Evolutionary conservation across 768 basidiomycete genomes (phyloP).

Genomic region (Sporobolomyces phaffii): DNA sequence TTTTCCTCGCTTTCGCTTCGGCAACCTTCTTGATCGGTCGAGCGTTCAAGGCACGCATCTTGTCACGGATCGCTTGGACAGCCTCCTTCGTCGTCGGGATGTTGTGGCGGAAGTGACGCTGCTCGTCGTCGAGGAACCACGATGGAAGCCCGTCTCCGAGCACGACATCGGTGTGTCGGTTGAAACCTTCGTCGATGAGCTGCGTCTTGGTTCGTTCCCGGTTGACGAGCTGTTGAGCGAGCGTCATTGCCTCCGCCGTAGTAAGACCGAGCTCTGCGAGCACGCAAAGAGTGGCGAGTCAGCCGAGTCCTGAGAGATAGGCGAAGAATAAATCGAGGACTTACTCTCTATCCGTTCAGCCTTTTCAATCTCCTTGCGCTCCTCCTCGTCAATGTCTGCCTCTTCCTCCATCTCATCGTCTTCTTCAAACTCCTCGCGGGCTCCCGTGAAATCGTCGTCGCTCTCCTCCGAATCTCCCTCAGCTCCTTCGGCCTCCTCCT

Average conservation of each 20-base stretch:
- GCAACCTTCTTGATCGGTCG: slow-evolving; percentile 94
- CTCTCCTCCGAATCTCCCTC: slow-evolving; percentile 38
- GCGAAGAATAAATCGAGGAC: slow-evolving; percentile 37
- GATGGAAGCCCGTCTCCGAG: slow-evolving; percentile 83
- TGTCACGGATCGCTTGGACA: slow-evolving; percentile 70
- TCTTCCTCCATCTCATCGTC: slow-evolving; percentile 65
- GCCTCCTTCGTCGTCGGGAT: slow-evolving; percentile 97
- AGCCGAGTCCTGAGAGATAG: not conserved
- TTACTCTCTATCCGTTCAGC: slow-evolving; percentile 61
- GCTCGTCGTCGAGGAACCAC: slow-evolving; percentile 97
- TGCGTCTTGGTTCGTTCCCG: slow-evolving; percentile 79
- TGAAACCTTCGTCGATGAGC: slow-evolving; percentile 91
- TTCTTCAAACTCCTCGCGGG: slow-evolving; percentile 54
- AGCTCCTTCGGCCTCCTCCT: slow-evolving; percentile 45
- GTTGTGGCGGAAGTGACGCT: slow-evolving; percentile 85
- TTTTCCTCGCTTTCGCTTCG: slow-evolving; percentile 96
- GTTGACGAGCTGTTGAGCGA: slow-evolving; percentile 87
- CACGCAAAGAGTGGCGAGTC: not conserved
- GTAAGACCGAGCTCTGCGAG: slow-evolving; percentile 67
- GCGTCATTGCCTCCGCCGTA: slow-evolving; percentile 81
- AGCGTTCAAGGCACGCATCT: slow-evolving; percentile 87
- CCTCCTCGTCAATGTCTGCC: slow-evolving; percentile 62
- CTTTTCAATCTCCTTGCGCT: slow-evolving; percentile 56
- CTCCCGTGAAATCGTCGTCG: slow-evolving; percentile 67
- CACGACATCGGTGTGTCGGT: slow-evolving; percentile 62